These are phyloP conservation scores for Heimioporus retisporus DNA, from an alignment of 1,284 basidiomycete species.

Conservation along the genomic window DNA sequence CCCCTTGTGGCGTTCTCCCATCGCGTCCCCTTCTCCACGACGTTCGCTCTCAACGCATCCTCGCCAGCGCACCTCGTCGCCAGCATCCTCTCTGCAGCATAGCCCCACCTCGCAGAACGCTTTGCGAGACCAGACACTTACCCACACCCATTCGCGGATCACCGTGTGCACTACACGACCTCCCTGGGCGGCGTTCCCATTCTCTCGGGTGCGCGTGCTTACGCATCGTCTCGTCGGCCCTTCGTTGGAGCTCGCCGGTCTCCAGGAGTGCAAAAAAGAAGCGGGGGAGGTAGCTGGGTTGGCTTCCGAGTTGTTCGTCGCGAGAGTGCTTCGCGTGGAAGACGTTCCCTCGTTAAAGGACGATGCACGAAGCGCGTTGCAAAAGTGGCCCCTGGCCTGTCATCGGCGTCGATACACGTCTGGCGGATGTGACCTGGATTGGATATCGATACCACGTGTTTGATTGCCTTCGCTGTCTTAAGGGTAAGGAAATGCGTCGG, in stretches of 20 bases:
- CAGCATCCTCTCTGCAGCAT: slow-evolving; percentile 74
- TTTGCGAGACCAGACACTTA: slow-evolving; percentile 76
- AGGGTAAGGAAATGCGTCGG: no score
- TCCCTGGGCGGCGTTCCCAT: slow-evolving; percentile 67
- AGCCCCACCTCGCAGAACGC: slow-evolving; percentile 62
- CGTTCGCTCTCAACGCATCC: slow-evolving; percentile 59
- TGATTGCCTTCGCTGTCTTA: no score
- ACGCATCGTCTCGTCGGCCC: slow-evolving; percentile 59
- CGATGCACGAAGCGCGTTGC: slow-evolving; percentile 19
- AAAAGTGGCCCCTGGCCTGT: slow-evolving; percentile 56
- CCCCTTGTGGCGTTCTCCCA: slow-evolving; percentile 91
- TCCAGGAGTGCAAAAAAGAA: slow-evolving; percentile 29
- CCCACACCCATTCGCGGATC: slow-evolving; percentile 56
- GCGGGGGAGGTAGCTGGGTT: slow-evolving; percentile 27
- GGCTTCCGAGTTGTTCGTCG: slow-evolving; percentile 58
- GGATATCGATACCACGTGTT: no score
- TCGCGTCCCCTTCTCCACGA: slow-evolving; percentile 90
- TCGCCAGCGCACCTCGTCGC: slow-evolving; percentile 64
- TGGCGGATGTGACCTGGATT: no score
- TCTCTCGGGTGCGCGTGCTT: slow-evolving; percentile 64
- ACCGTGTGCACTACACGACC: slow-evolving; percentile 39
- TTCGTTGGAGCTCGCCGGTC: slow-evolving; percentile 52
- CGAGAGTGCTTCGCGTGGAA: slow-evolving; percentile 58
- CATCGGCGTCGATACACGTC: slow-evolving; percentile 57
- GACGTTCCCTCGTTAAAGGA: slow-evolving; percentile 23